Percentiles rank a stretch among this genome's conserved stretches.
Evolutionary conservation across 2,329 filamentous ascomycete genomes (phyloP).

Genomic region (Penicillium oxalicum): DNA sequence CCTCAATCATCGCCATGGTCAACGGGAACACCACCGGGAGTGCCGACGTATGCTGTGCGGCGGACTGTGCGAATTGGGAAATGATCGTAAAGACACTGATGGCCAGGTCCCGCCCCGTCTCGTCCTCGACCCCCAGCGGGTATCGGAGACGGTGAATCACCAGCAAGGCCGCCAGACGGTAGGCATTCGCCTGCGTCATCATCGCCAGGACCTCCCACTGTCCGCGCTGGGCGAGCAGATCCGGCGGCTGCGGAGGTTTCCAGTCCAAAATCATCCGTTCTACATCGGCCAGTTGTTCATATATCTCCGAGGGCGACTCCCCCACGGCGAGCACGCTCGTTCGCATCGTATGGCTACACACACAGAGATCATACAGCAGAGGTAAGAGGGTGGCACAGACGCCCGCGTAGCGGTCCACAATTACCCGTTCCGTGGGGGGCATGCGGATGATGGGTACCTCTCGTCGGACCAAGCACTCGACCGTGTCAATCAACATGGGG

Average conservation of each 20-base stretch:
- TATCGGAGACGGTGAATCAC: slow-evolving; percentile 28
- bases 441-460: slow-evolving; percentile 28
- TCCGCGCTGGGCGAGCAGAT: slow-evolving; percentile 17
- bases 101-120: slow-evolving; percentile 14
- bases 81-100: slow-evolving; percentile 19
- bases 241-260: slow-evolving; percentile 11
- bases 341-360: slow-evolving; percentile 17
- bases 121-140: slow-evolving; percentile 27
- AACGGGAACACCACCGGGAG: slow-evolving; percentile 21
- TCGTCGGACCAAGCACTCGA: slow-evolving; percentile 26
- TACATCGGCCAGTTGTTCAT: slow-evolving; percentile 17
- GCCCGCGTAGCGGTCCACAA: slow-evolving; percentile 28
- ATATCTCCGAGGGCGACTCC: slow-evolving; percentile 2
- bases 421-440: slow-evolving; percentile 10
- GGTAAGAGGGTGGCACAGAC: slow-evolving; percentile 26
- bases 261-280: slow-evolving; percentile 14
- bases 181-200: slow-evolving; percentile 28
- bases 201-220: slow-evolving; percentile 24
- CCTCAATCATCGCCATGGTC: slow-evolving; percentile 21
- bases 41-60: slow-evolving; percentile 9
- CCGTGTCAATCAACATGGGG: slow-evolving; percentile 28
- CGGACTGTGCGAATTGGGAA: slow-evolving; percentile 14
- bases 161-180: slow-evolving; percentile 24
- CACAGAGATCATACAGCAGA: slow-evolving; percentile 29
- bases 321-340: slow-evolving; percentile 3